Evolutionary conservation across 1,284 basidiomycete genomes (phyloP), one percentile per base, ranked within the genome.

Genomic region (Taiwanofungus camphoratus): DNA sequence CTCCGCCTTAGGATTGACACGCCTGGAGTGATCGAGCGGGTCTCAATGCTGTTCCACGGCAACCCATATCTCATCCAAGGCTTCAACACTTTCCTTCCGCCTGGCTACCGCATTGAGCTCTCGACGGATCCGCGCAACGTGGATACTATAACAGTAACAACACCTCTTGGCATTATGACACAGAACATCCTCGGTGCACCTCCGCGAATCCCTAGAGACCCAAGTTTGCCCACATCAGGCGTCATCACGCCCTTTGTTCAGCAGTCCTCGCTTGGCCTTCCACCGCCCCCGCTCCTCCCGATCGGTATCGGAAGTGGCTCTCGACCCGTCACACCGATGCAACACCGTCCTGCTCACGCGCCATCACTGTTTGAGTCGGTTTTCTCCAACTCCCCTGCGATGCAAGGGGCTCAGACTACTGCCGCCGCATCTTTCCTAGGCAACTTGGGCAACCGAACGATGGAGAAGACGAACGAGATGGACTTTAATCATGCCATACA

Each of bases 401-500:
- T 52, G 20, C 52, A 51, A n/a, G 52, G 51, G 5, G 50, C 53
- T 19, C 55, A 60, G 22, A 49, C 58, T 47, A 68, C 75, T 26
- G 77, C 77, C 6, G 79, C 77, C 0, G 82, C 79, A 2, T 74
- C 76, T 30, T 69, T 83, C 40, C 68, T 84, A 11, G 76, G 76
- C 19, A 76, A 73, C 43, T 66, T 80, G 51, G 51, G 55, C 37
- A 53, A 56, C 45, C 49, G 56, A 39, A 54, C 54, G 38, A 50
- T 48, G 31, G 60, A 60, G 48, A 55, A 72, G 51, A 69, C 74
- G 44, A 70, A 72, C 4, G 61, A 70, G 3, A 76, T 70, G 42
- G 93, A 98, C 62, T 98, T 99, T 73, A 93, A 97, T 64, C 92
- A 95, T 61, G 96, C 96, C 18, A 98, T 99, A 55, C 86, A 92